A percentile compares a stretch with the other conserved stretches of the same genome.
Evolutionary conservation across 495 filamentous ascomycete species (phyloP).

Genomic region (Aspergillus nanangensis): DNA sequence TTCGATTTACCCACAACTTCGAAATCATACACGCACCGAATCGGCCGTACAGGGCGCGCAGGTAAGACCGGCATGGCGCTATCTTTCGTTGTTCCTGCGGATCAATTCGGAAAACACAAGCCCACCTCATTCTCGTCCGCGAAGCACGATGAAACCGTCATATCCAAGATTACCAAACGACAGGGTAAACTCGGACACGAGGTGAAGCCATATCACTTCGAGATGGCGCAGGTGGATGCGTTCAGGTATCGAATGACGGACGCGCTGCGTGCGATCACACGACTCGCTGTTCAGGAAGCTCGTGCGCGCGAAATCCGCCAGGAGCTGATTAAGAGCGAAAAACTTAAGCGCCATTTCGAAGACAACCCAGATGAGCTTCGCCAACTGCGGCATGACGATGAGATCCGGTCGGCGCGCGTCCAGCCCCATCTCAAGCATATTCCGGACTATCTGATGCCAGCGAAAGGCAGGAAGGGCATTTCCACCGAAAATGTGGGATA

Average conservation of each 20-base stretch:
- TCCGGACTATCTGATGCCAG: slow-evolving; percentile 87
- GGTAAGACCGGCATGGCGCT: slow-evolving; percentile 89
- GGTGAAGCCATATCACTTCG: slow-evolving; percentile 85
- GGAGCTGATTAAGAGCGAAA: slow-evolving; percentile 88
- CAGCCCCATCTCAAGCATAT: slow-evolving; percentile 93
- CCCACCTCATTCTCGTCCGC: slow-evolving; percentile 68
- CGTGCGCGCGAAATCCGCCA: slow-evolving; percentile 79
- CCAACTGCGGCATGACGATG: slow-evolving; percentile 86
- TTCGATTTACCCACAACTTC: slow-evolving; percentile 87
- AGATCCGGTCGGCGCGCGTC: slow-evolving; percentile 70
- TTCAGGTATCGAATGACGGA: slow-evolving; percentile 95
- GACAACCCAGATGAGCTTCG: slow-evolving; percentile 89
- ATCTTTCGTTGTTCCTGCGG: slow-evolving; percentile 83
- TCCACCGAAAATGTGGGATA: slow-evolving; percentile 61
- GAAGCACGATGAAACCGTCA: slow-evolving; percentile 78
- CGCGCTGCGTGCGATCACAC: slow-evolving; percentile 76
- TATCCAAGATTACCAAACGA: slow-evolving; percentile 65
- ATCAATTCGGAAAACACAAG: slow-evolving; percentile 80
- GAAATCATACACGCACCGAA: slow-evolving; percentile 93
- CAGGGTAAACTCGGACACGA: slow-evolving; percentile 72
- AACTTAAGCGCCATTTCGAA: slow-evolving; percentile 91
- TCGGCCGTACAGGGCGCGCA: slow-evolving; percentile 88
- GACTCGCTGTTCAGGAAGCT: slow-evolving; percentile 82
- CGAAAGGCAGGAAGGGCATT: slow-evolving; percentile 65
- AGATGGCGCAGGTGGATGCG: slow-evolving; percentile 86